phyloP scores from a whole-genome alignment of 441 rosid species.

The Syzygium syzygioides region DNA sequence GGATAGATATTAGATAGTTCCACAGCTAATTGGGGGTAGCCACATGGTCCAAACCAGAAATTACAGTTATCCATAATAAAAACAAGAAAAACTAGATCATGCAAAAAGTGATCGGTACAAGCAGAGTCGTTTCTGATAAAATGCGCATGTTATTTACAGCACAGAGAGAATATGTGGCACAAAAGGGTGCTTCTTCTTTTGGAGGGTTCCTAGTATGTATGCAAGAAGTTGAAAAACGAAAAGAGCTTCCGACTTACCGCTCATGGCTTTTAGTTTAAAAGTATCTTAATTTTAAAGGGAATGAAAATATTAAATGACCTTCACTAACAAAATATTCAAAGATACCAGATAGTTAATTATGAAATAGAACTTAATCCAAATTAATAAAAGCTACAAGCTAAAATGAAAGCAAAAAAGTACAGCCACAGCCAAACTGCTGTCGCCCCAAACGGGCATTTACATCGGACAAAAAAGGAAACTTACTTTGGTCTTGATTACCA shows the following conservation, averaged over 20 bases:
- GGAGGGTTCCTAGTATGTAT: background rate
- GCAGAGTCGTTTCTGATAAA: background rate
- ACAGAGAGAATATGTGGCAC: background rate
- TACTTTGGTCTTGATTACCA: conserved; percentile 84
- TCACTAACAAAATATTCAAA: background rate
- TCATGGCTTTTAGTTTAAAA: background rate
- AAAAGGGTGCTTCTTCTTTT: background rate
- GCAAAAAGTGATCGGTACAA: background rate
- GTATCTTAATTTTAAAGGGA: background rate
- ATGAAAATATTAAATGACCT: background rate
- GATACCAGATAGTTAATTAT: background rate
- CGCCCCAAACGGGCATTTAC: background rate
- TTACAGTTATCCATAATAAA: background rate
- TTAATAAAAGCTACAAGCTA: background rate
- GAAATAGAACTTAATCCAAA: background rate
- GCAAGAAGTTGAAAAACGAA: background rate
- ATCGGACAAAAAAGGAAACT: conserved; percentile 8
- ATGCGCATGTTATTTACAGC: background rate
- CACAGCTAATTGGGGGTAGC: background rate
- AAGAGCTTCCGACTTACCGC: background rate
- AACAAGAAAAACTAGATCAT: background rate
- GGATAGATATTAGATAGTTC: background rate
- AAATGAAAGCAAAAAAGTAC: background rate
- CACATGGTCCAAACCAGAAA: background rate
- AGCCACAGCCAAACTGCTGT: background rate